A percentile compares a stretch with the other conserved stretches of the same genome.
Evolutionary conservation across 164 flowering plant genomes (phyloP).

Genomic region (Stephania japonica): DNA sequence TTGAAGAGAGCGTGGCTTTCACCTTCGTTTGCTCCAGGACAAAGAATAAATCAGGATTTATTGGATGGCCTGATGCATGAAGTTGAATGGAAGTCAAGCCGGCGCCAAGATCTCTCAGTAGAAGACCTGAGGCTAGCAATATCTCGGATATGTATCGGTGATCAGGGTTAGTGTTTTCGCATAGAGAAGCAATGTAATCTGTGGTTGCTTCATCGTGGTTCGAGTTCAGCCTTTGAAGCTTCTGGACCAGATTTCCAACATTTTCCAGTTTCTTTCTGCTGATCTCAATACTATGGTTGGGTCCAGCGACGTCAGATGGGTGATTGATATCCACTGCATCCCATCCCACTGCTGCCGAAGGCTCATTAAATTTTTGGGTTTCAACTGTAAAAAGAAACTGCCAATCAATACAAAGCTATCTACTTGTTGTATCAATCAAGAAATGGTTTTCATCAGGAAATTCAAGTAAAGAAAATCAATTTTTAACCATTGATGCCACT

Average conservation of each 20-base stretch:
- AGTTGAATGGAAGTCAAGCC: constrained; percentile 33
- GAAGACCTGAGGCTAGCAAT: constrained; percentile 65
- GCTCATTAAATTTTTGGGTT: constrained; percentile 22
- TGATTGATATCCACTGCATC: constrained; percentile 13
- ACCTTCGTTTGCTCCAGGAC: constrained; percentile 58
- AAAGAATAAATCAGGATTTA: constrained; percentile 64
- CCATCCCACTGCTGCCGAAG: constrained; percentile 32
- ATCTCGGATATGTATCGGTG: constrained; percentile 63
- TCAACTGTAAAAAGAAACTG: constrained; percentile 31
- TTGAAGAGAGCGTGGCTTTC: constrained; percentile 14
- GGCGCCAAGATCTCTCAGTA: constrained; percentile 49
- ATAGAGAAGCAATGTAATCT: constrained; percentile 26
- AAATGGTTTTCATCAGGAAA: neutral
- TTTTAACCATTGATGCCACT: neutral
- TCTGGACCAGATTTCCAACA: constrained; percentile 34
- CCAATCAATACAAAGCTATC: neutral
- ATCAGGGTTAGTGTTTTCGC: constrained; percentile 39
- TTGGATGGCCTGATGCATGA: constrained; percentile 49
- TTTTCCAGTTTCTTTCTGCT: constrained; percentile 37
- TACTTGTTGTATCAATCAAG: constrained; percentile 32
- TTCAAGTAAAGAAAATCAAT: neutral
- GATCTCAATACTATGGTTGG: constrained; percentile 23
- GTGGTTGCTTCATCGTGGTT: constrained; percentile 26
- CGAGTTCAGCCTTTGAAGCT: constrained; percentile 28
- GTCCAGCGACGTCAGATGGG: constrained; percentile 11